Conservation (phyloP, 129 eudicot genomes). For the Oenanthe sinensis region DNA sequence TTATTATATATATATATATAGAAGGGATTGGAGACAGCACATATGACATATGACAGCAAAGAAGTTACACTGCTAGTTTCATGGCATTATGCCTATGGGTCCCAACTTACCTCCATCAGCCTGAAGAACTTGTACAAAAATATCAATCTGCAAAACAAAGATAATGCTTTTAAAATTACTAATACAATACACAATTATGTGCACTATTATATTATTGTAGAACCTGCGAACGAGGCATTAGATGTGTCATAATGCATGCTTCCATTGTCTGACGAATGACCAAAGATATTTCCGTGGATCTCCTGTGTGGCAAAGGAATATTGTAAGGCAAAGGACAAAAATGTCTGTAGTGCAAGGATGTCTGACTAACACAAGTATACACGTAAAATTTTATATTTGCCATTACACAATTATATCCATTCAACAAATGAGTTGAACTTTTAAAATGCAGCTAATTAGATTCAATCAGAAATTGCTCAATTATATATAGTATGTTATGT, state of each 20-base stretch:
- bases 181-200: background rate
- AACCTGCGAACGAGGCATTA: slow-evolving; percentile 91
- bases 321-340: background rate
- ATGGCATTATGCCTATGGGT: background rate
- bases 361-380: background rate
- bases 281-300: slow-evolving; percentile 85
- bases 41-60: background rate
- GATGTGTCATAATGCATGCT: slow-evolving; percentile 72
- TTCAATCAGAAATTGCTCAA: background rate
- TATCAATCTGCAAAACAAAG: slow-evolving; percentile 56
- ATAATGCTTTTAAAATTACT: background rate
- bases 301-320: slow-evolving; percentile 39
- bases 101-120: slow-evolving; percentile 80
- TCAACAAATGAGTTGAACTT: background rate
- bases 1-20: background rate
- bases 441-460: background rate
- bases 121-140: slow-evolving; percentile 91
- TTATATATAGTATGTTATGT: background rate
- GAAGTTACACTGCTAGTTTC: background rate
- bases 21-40: background rate
- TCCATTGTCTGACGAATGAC: slow-evolving; percentile 99
- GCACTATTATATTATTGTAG: background rate
- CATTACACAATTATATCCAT: background rate
- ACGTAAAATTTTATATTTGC: background rate
- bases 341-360: background rate